Evolutionary conservation across 2,329 filamentous ascomycete species (phyloP), one percentile per base, ranked within the genome.

Genomic region (Orbilia blumenaviensis): DNA sequence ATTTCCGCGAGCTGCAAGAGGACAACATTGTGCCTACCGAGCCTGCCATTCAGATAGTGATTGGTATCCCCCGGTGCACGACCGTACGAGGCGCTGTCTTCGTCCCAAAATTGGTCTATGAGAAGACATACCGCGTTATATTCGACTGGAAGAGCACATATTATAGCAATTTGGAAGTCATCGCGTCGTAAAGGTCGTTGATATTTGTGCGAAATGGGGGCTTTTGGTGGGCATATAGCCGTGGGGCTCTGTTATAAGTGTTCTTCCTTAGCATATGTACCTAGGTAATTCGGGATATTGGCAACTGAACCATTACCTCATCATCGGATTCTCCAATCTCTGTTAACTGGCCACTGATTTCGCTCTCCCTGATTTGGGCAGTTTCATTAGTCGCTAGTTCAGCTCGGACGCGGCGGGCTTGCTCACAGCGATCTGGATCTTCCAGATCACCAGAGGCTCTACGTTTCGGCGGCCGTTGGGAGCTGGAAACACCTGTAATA

Each of bases 51-150:
- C 0, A 68, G 78, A 60, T 83, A 83, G 0, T n/a, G 61, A 50
- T 83, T 82, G 0, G 12, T 12, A 36, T 83, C 82, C 1, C 81
- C 79, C 0, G 8, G 9, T 0, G 79, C 79, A 29, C 78, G 78
- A 0, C 80, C 79, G n/a, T 80, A 81, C 0, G n/a, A n/a, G n/a
- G 78, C 66, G 36, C 68, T 71, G 5, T 73, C 32, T 0, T 77
- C 74, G 3, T 81, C 81, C 80, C 79, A 82, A 34, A 79, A 79
- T 18, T 80, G 52, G 32, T 82, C 81, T 1, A 82, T 73, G 0
- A 81, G 44, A 7, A 79, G 48, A 2, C 21, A 60, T 0, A 80
- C 77, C 0, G 81, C 80, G 25, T 82, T 74, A 7, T 74, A 77
- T 46, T 82, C 81, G 4, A 74, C 66, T 0, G 79, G 23, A 3